Evolutionary conservation across 345 rosid genomes (phyloP), one percentile per base, ranked within the genome.

Genomic region (Noccaea bulbosa): DNA sequence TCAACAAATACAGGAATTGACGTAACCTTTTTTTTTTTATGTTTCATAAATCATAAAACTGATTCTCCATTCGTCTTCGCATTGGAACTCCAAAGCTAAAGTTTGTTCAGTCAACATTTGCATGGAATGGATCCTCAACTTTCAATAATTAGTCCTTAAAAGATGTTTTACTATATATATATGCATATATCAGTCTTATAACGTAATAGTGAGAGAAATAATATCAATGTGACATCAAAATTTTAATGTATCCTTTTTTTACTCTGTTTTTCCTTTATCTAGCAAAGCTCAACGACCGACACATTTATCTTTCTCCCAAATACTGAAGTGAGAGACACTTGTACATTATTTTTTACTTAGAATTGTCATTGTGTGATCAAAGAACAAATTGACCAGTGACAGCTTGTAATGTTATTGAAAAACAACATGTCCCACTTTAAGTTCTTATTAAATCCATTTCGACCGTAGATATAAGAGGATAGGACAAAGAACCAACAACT

Each of bases 391-490:
- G 22, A n/a, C 3, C 12, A 45, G 32, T 71, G 70, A 71, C 54
- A 51, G 34, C 24, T 41, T 59, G 72, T 50, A 41, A 30, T 49
- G 67, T 20, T 73, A 66, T 39, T 66, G 61, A 33, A 40, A 1
- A 39, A 43, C 67, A 33, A 14, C 62, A 50, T 14, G 68, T 67
- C 78, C 78, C 7, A 41, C 48, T 33, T 39, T 5, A 39, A 49
- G 16, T 48, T 73, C 2, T 32, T 65, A 55, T 41, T 32, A 44
- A 33, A 30, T 16, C 65, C 14, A 49, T 49, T 39, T 30, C 17
- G 9, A 72, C 76, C 69, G 37, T 32, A 38, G 7, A 72, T 22
- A 45, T 46, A 2, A 64, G 71, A 30, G 65, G 35, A 64, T 38
- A 35, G 6, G 47, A 44, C 53, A 60, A 48, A 48, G 32, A 49